These are phyloP conservation scores for Rhynchospora tenuis DNA, from an alignment of 176 grass and related monocot species.

Conservation along the genomic window DNA sequence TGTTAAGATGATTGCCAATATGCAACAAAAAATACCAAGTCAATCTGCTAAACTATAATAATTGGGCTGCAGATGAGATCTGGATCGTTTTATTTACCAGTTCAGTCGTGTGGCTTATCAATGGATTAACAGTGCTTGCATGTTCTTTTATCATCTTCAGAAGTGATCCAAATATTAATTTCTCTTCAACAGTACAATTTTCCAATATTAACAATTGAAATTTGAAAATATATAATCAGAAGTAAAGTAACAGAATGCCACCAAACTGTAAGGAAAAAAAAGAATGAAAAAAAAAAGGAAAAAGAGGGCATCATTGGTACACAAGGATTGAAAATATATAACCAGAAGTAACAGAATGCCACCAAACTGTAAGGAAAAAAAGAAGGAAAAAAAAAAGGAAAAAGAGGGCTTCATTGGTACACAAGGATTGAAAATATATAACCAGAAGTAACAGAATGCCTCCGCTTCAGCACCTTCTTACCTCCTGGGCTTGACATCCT, in stretches of 20 bases:
- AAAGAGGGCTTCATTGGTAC: neutral
- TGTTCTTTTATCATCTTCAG: neutral
- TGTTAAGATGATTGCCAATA: too few relatives aligned
- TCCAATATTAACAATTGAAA: neutral
- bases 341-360: conserved; percentile 3
- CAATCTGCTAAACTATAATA: too few relatives aligned
- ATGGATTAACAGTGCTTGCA: neutral
- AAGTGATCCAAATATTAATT: neutral
- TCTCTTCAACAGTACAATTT: neutral
- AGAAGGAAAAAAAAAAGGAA: too few relatives aligned
- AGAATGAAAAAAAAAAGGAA: too few relatives aligned
- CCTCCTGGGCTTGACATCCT: conserved; percentile 54
- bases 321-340: neutral
- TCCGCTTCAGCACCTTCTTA: conserved; percentile 62
- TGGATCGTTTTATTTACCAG: neutral
- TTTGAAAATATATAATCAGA: neutral
- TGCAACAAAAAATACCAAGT: too few relatives aligned
- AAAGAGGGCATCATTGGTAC: neutral
- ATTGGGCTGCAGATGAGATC: too few relatives aligned
- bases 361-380: neutral
- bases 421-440: neutral
- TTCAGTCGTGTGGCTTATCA: neutral
- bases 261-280: neutral
- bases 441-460: too few relatives aligned
- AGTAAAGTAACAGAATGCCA: conserved; percentile 8